These are phyloP conservation scores for Cystoderma amianthinum DNA, from an alignment of 768 basidiomycete genomes.

Conservation along the genomic window DNA sequence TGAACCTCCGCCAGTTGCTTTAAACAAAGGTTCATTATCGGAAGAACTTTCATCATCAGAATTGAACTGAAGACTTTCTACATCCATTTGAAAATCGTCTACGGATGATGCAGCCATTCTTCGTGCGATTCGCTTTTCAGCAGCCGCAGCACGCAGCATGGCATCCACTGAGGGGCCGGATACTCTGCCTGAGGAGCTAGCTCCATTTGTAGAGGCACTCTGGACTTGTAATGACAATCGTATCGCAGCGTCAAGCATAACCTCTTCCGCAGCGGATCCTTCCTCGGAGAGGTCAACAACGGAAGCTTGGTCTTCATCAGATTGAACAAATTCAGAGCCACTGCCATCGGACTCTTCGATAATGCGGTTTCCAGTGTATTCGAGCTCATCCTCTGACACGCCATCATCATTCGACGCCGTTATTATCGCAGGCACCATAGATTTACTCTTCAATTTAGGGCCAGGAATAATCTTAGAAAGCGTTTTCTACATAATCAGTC, in stretches of 20 bases:
- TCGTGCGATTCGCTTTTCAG: slow-evolving; percentile 42
- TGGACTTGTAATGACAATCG: slow-evolving; percentile 39
- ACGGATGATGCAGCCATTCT: slow-evolving; percentile 19
- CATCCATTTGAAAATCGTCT: slow-evolving; percentile 21
- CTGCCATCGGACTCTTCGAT: slow-evolving; percentile 47
- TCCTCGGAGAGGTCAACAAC: slow-evolving; percentile 23
- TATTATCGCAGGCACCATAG: too few relatives aligned
- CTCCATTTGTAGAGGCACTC: slow-evolving; percentile 17
- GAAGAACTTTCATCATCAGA: slow-evolving; percentile 15
- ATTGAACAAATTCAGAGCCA: slow-evolving; percentile 55
- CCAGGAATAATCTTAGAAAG: too few relatives aligned
- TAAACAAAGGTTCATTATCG: slow-evolving; percentile 26
- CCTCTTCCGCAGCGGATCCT: slow-evolving; percentile 34
- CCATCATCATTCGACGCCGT: slow-evolving; percentile 32
- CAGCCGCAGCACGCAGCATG: slow-evolving; percentile 40
- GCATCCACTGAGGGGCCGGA: slow-evolving; percentile 32
- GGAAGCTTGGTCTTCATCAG: slow-evolving; percentile 18
- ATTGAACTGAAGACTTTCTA: background rate
- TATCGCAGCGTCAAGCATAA: slow-evolving; percentile 55
- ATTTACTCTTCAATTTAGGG: too few relatives aligned
- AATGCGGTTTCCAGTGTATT: slow-evolving; percentile 2
- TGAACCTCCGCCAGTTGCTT: slow-evolving; percentile 9
- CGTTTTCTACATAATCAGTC: too few relatives aligned
- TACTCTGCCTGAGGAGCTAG: slow-evolving; percentile 24
- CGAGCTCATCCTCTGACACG: slow-evolving; percentile 18